Evolutionary conservation across 495 filamentous ascomycete genomes (phyloP).

Genomic region (Lasiosphaeriaceae sp.): DNA sequence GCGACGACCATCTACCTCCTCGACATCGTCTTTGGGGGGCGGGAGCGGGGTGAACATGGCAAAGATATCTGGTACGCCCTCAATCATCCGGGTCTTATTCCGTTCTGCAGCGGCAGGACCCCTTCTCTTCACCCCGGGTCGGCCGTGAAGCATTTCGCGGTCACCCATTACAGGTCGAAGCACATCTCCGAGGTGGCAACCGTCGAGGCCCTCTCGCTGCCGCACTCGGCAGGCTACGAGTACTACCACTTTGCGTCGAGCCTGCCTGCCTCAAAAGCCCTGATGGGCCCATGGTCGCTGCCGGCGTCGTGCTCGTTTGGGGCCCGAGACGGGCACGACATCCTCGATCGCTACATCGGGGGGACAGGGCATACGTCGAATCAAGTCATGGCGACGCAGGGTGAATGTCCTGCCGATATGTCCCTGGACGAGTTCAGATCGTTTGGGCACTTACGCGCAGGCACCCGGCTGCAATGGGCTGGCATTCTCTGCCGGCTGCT

Average conservation of each 20-base stretch:
- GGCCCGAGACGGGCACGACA: neutral
- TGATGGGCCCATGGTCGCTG: neutral
- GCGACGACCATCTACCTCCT: conserved; percentile 45
- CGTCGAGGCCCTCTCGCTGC: conserved; percentile 36
- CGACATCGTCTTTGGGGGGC: conserved; percentile 29
- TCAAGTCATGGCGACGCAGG: conserved; percentile 43
- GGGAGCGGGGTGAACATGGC: neutral
- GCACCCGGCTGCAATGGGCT: conserved; percentile 48
- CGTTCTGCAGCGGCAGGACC: conserved; percentile 3
- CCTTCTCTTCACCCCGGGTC: neutral
- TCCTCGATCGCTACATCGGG: conserved; percentile 9
- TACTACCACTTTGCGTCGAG: conserved; percentile 24
- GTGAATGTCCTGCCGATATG: conserved; percentile 35
- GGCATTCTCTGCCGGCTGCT: conserved; percentile 51
- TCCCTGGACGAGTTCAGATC: conserved; percentile 50
- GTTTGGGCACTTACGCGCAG: conserved; percentile 44
- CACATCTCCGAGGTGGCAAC: conserved; percentile 23
- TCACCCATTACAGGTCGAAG: conserved; percentile 8
- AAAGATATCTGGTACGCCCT: neutral
- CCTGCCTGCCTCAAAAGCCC: neutral
- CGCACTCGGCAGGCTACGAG: conserved; percentile 39
- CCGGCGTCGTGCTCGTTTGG: neutral
- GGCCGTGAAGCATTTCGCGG: conserved; percentile 8
- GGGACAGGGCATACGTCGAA: conserved; percentile 30
- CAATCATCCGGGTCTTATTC: neutral